These are phyloP conservation scores for Hymenoscyphus scutula DNA, from an alignment of 2,329 filamentous ascomycete genomes.

Conservation along the genomic window DNA sequence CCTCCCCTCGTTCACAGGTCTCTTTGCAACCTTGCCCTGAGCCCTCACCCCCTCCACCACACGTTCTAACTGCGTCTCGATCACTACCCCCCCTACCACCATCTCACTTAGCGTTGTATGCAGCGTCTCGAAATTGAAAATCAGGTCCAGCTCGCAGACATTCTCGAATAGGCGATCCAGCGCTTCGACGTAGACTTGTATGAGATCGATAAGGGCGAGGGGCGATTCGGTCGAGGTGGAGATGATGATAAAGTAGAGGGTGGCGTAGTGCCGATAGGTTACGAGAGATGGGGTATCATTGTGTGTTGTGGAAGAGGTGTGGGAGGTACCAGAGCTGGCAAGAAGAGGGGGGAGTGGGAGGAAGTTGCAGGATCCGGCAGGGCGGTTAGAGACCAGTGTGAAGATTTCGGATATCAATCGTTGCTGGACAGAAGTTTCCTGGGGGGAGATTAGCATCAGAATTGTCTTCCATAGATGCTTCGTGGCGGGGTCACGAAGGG, in stretches of 20 bases:
- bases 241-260: slow-evolving; percentile 97
- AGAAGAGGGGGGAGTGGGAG: slow-evolving; percentile 73
- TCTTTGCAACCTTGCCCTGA: slow-evolving; percentile 74
- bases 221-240: slow-evolving; percentile 95
- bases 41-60: slow-evolving; percentile 81
- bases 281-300: slow-evolving; percentile 93
- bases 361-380: slow-evolving; percentile 94
- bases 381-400: slow-evolving; percentile 86
- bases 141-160: slow-evolving; percentile 93
- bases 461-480: neutral
- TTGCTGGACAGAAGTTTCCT: slow-evolving; percentile 98
- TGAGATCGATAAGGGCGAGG: slow-evolving; percentile 90
- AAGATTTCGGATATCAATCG: slow-evolving; percentile 97
- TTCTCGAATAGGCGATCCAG: slow-evolving; percentile 96
- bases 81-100: slow-evolving; percentile 91
- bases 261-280: slow-evolving; percentile 97
- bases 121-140: slow-evolving; percentile 98
- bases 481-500: neutral
- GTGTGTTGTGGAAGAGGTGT: slow-evolving; percentile 61
- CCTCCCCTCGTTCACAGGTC: slow-evolving; percentile 70
- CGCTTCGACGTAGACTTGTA: slow-evolving; percentile 96
- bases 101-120: slow-evolving; percentile 90
- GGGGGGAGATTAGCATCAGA: slow-evolving; percentile 23
- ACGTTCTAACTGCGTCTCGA: slow-evolving; percentile 85
- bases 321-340: slow-evolving; percentile 66